phyloP scores from a whole-genome alignment of 805 yeast genomes.

The Sugiyamaella mastotermitis region DNA sequence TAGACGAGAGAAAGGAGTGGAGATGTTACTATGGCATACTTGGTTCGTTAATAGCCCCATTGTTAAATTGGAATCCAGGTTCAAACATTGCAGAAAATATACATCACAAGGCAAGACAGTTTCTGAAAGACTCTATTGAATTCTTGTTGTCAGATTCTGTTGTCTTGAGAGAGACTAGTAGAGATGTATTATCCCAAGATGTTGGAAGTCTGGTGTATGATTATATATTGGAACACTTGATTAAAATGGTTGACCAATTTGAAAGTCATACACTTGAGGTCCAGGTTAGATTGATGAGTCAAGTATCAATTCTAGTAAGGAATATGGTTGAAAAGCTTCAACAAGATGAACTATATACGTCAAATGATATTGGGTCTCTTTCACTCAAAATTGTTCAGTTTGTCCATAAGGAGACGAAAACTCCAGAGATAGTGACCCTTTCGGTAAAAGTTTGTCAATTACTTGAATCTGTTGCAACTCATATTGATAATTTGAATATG shows the following conservation, averaged over 20 bases:
- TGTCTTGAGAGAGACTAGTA: conserved; percentile 58
- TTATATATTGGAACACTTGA: conserved; percentile 42
- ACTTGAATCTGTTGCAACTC: conserved; percentile 20
- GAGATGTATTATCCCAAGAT: conserved; percentile 64
- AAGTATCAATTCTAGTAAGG: conserved; percentile 19
- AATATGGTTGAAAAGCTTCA: conserved; percentile 19
- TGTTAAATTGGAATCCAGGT: conserved; percentile 12
- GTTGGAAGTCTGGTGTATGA: conserved; percentile 53
- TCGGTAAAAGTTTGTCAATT: conserved; percentile 21
- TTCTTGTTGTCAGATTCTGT: conserved; percentile 37
- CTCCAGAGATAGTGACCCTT: conserved; percentile 15
- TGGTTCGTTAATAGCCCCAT: conserved; percentile 46
- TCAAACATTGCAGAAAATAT: conserved; percentile 26
- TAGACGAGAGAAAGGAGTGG: conserved; percentile 35
- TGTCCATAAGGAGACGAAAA: conserved; percentile 11
- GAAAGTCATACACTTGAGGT: conserved; percentile 5
- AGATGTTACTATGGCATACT: conserved; percentile 68
- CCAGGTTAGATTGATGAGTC: conserved; percentile 12
- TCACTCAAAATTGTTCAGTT: conserved; percentile 19
- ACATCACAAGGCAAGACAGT: conserved; percentile 48
- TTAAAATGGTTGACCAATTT: conserved; percentile 19
- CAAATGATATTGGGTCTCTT: conserved; percentile 21
- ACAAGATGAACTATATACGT: conserved; percentile 21
- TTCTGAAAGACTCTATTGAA: conserved; percentile 28
- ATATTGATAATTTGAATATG: conserved; percentile 22